Percentiles rank a stretch among this genome's conserved stretches.
phyloP scores from a whole-genome alignment of 2,329 filamentous ascomycete genomes.

The Fonsecaea multimorphosa region DNA sequence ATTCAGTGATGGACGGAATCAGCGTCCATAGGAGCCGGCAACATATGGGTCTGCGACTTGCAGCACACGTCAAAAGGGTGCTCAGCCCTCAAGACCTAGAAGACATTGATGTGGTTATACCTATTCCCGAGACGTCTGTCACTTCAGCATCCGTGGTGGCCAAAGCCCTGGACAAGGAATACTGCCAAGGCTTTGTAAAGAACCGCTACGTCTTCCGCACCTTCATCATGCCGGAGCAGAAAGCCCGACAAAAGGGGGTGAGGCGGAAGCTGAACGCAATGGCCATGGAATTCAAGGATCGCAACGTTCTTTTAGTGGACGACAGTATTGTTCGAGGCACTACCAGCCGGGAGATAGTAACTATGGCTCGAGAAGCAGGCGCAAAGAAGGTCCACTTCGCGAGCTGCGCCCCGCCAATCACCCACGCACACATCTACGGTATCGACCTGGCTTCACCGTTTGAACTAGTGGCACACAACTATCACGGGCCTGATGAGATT shows the following conservation, averaged over 20 bases:
- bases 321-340: conserved; percentile 90
- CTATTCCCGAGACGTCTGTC: conserved; percentile 82
- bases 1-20: conserved; percentile 84
- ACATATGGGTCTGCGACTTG: conserved; percentile 84
- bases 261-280: conserved; percentile 89
- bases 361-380: conserved; percentile 83
- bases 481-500: conserved; percentile 63
- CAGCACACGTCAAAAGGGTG: conserved; percentile 70
- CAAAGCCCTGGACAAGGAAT: conserved; percentile 75
- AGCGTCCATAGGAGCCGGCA: conserved; percentile 82
- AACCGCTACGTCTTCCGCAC: conserved; percentile 89
- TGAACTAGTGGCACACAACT: conserved; percentile 74
- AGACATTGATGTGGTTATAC: conserved; percentile 81
- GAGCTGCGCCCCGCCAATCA: conserved; percentile 81
- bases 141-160: conserved; percentile 79
- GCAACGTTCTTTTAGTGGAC: conserved; percentile 82
- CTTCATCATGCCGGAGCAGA: conserved; percentile 85
- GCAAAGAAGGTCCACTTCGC: conserved; percentile 83
- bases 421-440: conserved; percentile 85
- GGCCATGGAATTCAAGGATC: conserved; percentile 79
- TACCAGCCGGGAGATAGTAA: conserved; percentile 77
- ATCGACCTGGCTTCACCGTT: conserved; percentile 75
- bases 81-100: conserved; percentile 72
- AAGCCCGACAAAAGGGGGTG: conserved; percentile 80
- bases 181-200: conserved; percentile 83